A percentile compares a stretch with the other conserved stretches of the same genome.
phyloP scores from a whole-genome alignment of 192 early-diverging fungal species.

The Coemansia sp. region DNA sequence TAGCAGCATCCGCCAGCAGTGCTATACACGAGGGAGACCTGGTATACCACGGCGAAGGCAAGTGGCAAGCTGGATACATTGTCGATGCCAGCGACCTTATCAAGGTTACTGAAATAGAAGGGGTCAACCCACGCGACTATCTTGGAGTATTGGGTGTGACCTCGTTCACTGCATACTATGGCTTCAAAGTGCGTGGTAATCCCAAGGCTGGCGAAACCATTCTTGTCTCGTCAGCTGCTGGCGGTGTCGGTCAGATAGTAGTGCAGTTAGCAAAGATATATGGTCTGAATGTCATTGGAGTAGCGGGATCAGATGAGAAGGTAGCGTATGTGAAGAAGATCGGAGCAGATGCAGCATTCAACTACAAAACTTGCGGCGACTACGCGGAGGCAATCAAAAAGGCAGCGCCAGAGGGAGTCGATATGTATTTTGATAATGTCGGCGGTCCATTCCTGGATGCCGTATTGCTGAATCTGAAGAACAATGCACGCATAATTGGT shows the following conservation, averaged over 20 bases:
- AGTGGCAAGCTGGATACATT: slow-evolving; percentile 50
- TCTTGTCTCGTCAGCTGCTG: slow-evolving; percentile 75
- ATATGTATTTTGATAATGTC: slow-evolving; percentile 84
- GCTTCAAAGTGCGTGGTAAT: slow-evolving; percentile 62
- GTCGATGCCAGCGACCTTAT: slow-evolving; percentile 59
- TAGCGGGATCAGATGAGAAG: slow-evolving; percentile 82
- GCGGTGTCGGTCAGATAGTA: slow-evolving; percentile 70
- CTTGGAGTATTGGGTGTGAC: slow-evolving; percentile 72
- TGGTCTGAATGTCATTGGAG: slow-evolving; percentile 78
- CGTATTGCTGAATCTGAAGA: slow-evolving; percentile 64
- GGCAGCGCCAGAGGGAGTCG: slow-evolving; percentile 74
- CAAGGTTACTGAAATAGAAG: slow-evolving; percentile 7
- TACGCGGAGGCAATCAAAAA: slow-evolving; percentile 53
- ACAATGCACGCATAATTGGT: slow-evolving; percentile 63
- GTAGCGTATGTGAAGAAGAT: slow-evolving; percentile 64
- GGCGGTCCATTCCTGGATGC: slow-evolving; percentile 76
- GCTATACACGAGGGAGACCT: slow-evolving; percentile 68
- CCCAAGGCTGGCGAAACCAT: slow-evolving; percentile 81
- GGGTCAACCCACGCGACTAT: slow-evolving; percentile 12
- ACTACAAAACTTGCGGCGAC: slow-evolving; percentile 80
- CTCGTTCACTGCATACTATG: slow-evolving; percentile 73
- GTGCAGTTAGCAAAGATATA: slow-evolving; percentile 74
- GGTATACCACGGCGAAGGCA: slow-evolving; percentile 76
- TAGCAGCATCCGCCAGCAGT: slow-evolving; percentile 62
- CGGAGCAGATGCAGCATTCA: slow-evolving; percentile 82